Base-by-base conservation (phyloP, 805 yeast genomes). In the Wickerhamiella occidentalis region DNA sequence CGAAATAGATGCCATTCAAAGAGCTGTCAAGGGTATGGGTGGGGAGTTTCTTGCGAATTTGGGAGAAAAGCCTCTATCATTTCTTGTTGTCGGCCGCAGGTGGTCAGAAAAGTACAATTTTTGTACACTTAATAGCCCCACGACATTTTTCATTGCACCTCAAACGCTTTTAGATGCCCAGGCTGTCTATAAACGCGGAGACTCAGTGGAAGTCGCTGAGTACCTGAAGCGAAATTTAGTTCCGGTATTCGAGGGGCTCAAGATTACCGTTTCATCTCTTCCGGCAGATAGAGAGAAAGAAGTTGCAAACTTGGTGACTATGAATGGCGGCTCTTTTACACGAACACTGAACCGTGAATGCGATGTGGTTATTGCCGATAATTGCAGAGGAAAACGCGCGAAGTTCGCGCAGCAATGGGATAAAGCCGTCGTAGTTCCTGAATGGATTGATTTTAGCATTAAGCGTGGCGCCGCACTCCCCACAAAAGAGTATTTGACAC, bases 101-200 rank as follows among this genome's bases (percentile, higher is more conserved):
- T 63, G 68, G 51, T 73, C 81, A 2, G 75, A 71, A 12, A 79
- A 79, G 61, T 79, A 76, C 64, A 64, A 64, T 52, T 78, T 65
- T 63, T 73, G 77, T 28, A 68, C 76, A 6, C 60, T 49, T 29
- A 55, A 58, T 17, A 56, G 63, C 23, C 64, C 67, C 45, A 88
- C 83, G 63, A 71, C 85, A 28, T 62, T 62, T 40, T 77, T 85
- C 55, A 59, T 85, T 15, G 60, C 64, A 11, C 73, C 78, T 0
- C 68, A 70, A 2, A 63, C 73, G 6, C 65, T 84, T 6, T 56
- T 64, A 19, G 61, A 60, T 18, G 54, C 78, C 9, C 71, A 78
- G 55, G 65, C 67, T 13, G 62, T 63, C 5, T 82, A 86, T 87
- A 57, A 70, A 11, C 56, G 64, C 19, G 83, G 81, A 28, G 71